Evolutionary conservation across 768 basidiomycete genomes (phyloP).

Genomic region (Trametes elegans): DNA sequence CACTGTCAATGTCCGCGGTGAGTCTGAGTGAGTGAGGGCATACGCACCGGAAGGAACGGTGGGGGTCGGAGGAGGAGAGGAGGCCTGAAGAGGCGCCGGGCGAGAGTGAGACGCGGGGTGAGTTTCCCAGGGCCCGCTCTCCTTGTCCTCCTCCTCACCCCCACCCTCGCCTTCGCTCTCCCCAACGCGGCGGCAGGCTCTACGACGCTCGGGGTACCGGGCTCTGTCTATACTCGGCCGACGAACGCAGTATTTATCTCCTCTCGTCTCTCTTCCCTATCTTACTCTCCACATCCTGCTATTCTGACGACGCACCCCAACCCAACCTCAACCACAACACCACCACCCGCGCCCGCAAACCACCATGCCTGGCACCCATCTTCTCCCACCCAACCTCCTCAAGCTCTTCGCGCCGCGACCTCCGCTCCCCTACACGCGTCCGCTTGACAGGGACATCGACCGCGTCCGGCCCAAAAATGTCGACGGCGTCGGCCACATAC

Average conservation of each 20-base stretch:
- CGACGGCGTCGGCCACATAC: slow-evolving; percentile 71
- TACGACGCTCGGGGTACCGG: slow-evolving; percentile 4
- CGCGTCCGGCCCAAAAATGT: slow-evolving; percentile 69
- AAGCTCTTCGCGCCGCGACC: slow-evolving; percentile 96
- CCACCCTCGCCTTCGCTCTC: background rate
- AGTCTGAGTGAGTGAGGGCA: too few relatives aligned
- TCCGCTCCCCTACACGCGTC: slow-evolving; percentile 81
- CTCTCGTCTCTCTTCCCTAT: background rate
- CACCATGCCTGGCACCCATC: slow-evolving; percentile 69
- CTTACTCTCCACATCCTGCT: background rate
- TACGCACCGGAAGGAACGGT: background rate
- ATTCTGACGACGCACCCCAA: slow-evolving; percentile 2
- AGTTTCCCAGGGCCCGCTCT: slow-evolving; percentile 7
- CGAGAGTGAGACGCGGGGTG: background rate
- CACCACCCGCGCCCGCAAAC: background rate
- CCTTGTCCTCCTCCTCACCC: slow-evolving; percentile 8
- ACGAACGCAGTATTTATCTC: slow-evolving; percentile 16
- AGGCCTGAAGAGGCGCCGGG: background rate
- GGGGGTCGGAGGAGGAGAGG: background rate
- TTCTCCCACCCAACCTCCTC: slow-evolving; percentile 93
- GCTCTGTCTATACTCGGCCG: slow-evolving; percentile 13
- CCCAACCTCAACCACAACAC: background rate
- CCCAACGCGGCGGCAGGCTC: slow-evolving; percentile 9
- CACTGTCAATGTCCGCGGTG: too few relatives aligned
- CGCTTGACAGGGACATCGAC: slow-evolving; percentile 81